A percentile compares a stretch with the other conserved stretches of the same genome.
Conservation (phyloP, 495 filamentous ascomycete species). For the Lophium mytilinum region DNA sequence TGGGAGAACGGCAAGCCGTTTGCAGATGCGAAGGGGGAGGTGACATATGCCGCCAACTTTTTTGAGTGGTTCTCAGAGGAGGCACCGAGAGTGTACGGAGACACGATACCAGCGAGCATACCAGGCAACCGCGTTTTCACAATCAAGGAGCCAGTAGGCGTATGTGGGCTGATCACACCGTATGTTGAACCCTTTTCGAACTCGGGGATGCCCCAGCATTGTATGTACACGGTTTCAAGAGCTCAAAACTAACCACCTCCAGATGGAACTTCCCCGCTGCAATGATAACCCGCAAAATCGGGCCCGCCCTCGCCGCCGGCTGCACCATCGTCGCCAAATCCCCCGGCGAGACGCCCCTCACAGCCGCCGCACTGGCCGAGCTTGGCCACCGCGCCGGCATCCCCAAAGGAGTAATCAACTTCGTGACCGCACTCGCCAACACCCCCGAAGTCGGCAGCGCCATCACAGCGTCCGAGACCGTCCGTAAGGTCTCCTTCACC, state of each 20-base stretch:
- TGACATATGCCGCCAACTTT: constrained; percentile 63
- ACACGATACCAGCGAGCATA: constrained; percentile 54
- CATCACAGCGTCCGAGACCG: constrained; percentile 53
- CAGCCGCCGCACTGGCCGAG: constrained; percentile 46
- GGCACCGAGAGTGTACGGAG: constrained; percentile 60
- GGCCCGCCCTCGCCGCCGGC: constrained; percentile 46
- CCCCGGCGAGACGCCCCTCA: constrained; percentile 57
- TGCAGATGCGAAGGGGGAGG: constrained; percentile 63
- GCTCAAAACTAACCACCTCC: neutral
- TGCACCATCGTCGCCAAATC: constrained; percentile 61
- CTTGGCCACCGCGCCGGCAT: constrained; percentile 53
- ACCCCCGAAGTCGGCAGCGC: constrained; percentile 57
- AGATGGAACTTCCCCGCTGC: constrained; percentile 42
- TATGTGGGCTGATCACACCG: constrained; percentile 90
- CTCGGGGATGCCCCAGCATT: too few relatives aligned
- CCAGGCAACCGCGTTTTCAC: constrained; percentile 39
- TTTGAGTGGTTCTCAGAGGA: constrained; percentile 77
- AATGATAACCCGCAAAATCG: constrained; percentile 39
- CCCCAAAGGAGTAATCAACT: constrained; percentile 51
- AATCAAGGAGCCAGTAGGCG: constrained; percentile 68
- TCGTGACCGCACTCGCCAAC: constrained; percentile 54
- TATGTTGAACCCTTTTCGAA: neutral
- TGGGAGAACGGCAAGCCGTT: constrained; percentile 72
- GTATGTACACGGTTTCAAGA: neutral
- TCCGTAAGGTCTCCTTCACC: constrained; percentile 70